Evolutionary conservation across 2,329 filamentous ascomycete species (phyloP).

Genomic region (Aureobasidium mangrovei): DNA sequence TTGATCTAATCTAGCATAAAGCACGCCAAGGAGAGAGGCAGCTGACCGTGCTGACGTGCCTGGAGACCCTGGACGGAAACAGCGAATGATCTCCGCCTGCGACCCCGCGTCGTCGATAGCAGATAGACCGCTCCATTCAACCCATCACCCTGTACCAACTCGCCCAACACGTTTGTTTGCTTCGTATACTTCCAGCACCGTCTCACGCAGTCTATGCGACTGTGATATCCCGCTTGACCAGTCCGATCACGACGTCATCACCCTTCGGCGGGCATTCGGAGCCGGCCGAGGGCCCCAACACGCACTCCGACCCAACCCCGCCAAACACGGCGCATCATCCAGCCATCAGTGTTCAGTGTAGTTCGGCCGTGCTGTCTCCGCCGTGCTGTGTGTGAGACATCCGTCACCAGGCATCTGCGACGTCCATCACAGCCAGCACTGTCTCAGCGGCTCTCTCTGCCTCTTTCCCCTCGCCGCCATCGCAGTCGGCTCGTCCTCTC

Average conservation of each 20-base stretch:
- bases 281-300: not conserved
- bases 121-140: not conserved
- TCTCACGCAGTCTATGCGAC: constrained; percentile 11
- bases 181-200: not conserved
- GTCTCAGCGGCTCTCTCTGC: not conserved
- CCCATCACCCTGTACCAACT: not conserved
- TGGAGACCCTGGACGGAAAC: too few relatives aligned
- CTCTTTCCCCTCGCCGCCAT: not conserved
- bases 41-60: too few relatives aligned
- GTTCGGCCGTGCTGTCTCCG: not conserved
- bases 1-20: too few relatives aligned
- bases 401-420: not conserved
- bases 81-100: too few relatives aligned
- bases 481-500: not conserved
- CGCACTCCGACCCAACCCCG: too few relatives aligned
- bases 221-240: not conserved
- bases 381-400: not conserved
- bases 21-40: too few relatives aligned
- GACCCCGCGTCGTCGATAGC: not conserved
- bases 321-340: too few relatives aligned
- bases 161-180: not conserved
- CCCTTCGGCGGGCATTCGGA: not conserved
- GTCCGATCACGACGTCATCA: not conserved
- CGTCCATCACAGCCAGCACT: not conserved
- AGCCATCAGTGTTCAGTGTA: not conserved